Evolutionary conservation across 345 rosid genomes (phyloP), one percentile per base, ranked within the genome.

Genomic region (Ceriops decandra): DNA sequence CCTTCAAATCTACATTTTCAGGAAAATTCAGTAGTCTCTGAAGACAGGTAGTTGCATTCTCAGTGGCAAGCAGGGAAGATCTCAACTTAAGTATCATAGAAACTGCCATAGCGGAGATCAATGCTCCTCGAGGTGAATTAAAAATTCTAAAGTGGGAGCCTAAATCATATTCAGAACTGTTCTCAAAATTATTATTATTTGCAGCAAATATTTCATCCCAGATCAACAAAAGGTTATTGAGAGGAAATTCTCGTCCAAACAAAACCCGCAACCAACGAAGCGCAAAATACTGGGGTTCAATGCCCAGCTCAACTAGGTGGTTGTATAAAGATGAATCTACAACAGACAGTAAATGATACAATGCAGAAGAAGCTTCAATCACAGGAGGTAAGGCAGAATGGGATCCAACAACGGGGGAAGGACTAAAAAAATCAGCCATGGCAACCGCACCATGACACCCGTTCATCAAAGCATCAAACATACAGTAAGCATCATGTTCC

Each of bases 401-500:
- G 30, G 89, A 84, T 24, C 88, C 95, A 30, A 28, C 75, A 7
- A 75, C 66, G 49, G 86, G 81, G 51, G 91, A 82, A 64, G 82
- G 81, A 66, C 86, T 74, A 76, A 89, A 95, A 77, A 88, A 95
- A 60, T 89, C 93, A 53, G 91, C 89, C 92, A 95, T 79, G 17
- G 96, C 87, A 72, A 95, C 93, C 54, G 90, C 78, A 76, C 97
- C 91, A 47, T 78, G 74, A 67, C 77, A 79, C 62, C 96, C 93
- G 74, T 78, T 88, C 98, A 95, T 91, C 63, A 95, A 71, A 74
- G 98, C 90, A 72, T 95, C 97, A 79, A 95, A 91, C 99, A 95
- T 95, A 57, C 92, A 87, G 79, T 91, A 95, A 24, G 96, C 98
- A 81, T 95, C 99, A 54, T 95, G 99, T 69, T 95, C 99, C 93